Conservation (phyloP, 2,329 filamentous ascomycete species). For the Fonsecaea pugnacius region DNA sequence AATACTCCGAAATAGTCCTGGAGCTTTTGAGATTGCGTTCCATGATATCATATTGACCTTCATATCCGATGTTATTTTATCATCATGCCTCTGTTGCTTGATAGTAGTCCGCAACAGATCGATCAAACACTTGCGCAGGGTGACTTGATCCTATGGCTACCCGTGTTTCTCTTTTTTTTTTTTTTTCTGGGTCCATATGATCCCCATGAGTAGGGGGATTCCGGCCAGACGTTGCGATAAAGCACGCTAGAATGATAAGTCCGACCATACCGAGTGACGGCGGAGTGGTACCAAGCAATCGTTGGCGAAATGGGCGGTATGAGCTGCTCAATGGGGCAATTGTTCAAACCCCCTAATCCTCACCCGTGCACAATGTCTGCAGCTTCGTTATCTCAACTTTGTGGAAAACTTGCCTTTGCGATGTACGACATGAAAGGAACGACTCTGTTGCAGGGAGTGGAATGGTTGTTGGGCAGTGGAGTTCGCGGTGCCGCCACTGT, state of each 20-base stretch:
- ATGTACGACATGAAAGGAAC: neutral
- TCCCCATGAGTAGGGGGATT: neutral
- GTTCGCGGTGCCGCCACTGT: conserved; percentile 6
- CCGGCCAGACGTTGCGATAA: conserved; percentile 19
- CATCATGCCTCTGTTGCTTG: conserved; percentile 23
- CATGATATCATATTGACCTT: conserved; percentile 23
- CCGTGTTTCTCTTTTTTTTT: neutral
- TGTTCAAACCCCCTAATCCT: neutral
- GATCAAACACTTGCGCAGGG: conserved; percentile 18
- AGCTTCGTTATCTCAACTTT: neutral
- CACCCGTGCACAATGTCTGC: neutral
- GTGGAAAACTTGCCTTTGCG: neutral
- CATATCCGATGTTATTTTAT: conserved; percentile 20
- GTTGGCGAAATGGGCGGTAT: conserved; percentile 28
- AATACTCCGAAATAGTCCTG: conserved; percentile 24
- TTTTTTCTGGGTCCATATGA: neutral
- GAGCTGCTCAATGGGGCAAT: conserved; percentile 7
- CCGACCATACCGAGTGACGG: conserved; percentile 13
- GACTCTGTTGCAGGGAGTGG: conserved; percentile 6
- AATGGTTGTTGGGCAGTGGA: neutral
- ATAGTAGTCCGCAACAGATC: conserved; percentile 20
- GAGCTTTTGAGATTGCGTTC: conserved; percentile 20
- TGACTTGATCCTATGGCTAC: conserved; percentile 11
- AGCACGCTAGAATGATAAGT: conserved; percentile 11
- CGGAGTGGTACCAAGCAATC: conserved; percentile 27